A percentile compares a stretch with the other conserved stretches of the same genome.
phyloP scores from a whole-genome alignment of 768 basidiomycete species.

The Russula foetens region DNA sequence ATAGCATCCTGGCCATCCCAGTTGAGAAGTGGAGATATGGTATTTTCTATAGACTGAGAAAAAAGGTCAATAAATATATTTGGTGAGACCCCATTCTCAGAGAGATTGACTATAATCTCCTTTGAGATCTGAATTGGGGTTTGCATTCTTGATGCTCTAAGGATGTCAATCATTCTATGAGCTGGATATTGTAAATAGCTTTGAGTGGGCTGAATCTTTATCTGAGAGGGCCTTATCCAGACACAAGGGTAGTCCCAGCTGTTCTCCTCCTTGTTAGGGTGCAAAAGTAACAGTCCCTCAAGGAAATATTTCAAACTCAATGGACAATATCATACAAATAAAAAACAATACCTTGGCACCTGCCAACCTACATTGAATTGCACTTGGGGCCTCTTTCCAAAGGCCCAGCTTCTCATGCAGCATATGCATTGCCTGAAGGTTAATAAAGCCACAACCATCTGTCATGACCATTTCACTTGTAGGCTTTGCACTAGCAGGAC shows the following conservation, averaged over 20 bases:
- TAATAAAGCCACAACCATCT: constrained; percentile 69
- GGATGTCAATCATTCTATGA: constrained; percentile 43
- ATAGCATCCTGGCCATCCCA: constrained; percentile 21
- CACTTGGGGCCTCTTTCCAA: constrained; percentile 23
- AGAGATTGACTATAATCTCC: constrained; percentile 55
- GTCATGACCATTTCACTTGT: constrained; percentile 40
- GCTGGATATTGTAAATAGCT: constrained; percentile 31
- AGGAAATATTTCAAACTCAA: background rate
- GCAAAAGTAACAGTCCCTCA: constrained; percentile 27
- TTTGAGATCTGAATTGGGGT: constrained; percentile 40
- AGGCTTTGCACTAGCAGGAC: constrained; percentile 19
- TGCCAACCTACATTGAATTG: constrained; percentile 26
- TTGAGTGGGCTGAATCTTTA: constrained; percentile 30
- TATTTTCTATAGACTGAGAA: constrained; percentile 21
- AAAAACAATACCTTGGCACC: constrained; percentile 25
- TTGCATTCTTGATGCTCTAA: constrained; percentile 42
- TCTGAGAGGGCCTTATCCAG: constrained; percentile 28
- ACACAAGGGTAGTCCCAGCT: constrained; percentile 16
- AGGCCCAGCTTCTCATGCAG: constrained; percentile 18
- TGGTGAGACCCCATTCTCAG: constrained; percentile 52
- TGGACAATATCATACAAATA: background rate
- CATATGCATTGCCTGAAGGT: constrained; percentile 38
- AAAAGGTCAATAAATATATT: constrained; percentile 30
- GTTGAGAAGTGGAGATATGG: constrained; percentile 22
- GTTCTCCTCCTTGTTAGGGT: constrained; percentile 19